Conservation (phyloP, 2,329 filamentous ascomycete genomes). For the Colletotrichum euphorbiae region DNA sequence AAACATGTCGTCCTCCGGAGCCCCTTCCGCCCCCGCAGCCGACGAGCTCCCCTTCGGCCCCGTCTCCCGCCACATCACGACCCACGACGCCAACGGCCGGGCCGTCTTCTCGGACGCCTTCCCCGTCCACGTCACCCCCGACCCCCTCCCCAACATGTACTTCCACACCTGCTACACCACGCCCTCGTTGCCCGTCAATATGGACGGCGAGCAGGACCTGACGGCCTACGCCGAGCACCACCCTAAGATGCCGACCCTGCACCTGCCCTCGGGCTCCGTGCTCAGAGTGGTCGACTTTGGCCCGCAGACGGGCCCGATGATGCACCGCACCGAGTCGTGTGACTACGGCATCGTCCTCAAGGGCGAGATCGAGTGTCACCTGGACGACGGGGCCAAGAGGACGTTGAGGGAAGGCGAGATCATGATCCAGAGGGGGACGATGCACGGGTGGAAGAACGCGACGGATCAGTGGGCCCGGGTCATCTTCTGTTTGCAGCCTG, state of each 20-base stretch:
- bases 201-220: constrained; percentile 35
- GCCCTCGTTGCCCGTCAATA: constrained; percentile 37
- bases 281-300: constrained; percentile 41
- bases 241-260: constrained; percentile 36
- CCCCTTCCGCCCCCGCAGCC: constrained; percentile 7
- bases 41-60: constrained; percentile 33
- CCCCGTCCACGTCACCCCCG: constrained; percentile 38
- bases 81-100: constrained; percentile 45
- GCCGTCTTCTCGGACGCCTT: constrained; percentile 42
- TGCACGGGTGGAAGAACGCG: constrained; percentile 49
- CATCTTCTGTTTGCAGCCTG: constrained; percentile 48
- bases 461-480: constrained; percentile 38
- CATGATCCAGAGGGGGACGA: constrained; percentile 58
- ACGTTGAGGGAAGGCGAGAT: constrained; percentile 56
- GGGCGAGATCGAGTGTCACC: constrained; percentile 56
- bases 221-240: constrained; percentile 32
- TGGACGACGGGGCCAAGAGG: constrained; percentile 56
- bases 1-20: constrained; percentile 27
- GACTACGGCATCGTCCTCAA: constrained; percentile 61
- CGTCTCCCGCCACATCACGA: constrained; percentile 42
- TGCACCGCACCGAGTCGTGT: constrained; percentile 59
- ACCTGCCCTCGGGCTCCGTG: constrained; percentile 32
- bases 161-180: constrained; percentile 43
- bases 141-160: constrained; percentile 34
- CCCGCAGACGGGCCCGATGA: constrained; percentile 41